Conservation (phyloP, 257 asterid species). For the Solanum lignicaule region DNA sequence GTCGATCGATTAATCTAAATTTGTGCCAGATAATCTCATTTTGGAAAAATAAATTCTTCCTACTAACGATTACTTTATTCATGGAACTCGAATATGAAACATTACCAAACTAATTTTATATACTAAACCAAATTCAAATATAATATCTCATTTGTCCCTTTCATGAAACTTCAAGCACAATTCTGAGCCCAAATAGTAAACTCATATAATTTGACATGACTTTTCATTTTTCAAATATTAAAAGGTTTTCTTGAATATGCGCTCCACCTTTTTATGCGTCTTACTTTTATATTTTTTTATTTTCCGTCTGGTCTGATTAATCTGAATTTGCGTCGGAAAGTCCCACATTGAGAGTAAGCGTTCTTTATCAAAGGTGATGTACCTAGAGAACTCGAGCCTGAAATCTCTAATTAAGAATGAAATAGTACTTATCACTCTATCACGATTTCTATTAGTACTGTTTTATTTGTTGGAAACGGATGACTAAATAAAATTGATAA, state of each 20-base stretch:
- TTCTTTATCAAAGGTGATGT: too few relatives aligned
- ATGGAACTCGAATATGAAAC: fast-evolving
- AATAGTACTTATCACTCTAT: fast-evolving
- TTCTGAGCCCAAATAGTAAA: background rate
- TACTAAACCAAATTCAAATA: background rate
- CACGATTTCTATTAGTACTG: fast-evolving
- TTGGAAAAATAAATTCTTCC: fast-evolving
- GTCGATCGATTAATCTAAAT: fast-evolving
- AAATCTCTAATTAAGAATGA: too few relatives aligned
- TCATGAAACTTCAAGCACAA: background rate
- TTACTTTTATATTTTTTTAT: too few relatives aligned
- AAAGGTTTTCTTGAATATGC: background rate
- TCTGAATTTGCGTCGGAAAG: fast-evolving
- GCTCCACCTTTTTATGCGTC: background rate
- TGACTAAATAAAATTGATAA: background rate
- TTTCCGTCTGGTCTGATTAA: fast-evolving
- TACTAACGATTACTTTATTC: background rate
- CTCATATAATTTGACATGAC: background rate
- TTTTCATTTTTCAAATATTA: background rate
- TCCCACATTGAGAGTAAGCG: too few relatives aligned
- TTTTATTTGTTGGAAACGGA: background rate
- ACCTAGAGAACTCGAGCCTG: fast-evolving
- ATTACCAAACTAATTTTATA: background rate
- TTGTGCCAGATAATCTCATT: background rate
- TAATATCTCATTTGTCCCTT: background rate